A percentile compares a stretch with the other conserved stretches of the same genome.
These are phyloP conservation scores for Tuber umbilicatum DNA, from an alignment of 495 filamentous ascomycete species.

Conservation along the genomic window DNA sequence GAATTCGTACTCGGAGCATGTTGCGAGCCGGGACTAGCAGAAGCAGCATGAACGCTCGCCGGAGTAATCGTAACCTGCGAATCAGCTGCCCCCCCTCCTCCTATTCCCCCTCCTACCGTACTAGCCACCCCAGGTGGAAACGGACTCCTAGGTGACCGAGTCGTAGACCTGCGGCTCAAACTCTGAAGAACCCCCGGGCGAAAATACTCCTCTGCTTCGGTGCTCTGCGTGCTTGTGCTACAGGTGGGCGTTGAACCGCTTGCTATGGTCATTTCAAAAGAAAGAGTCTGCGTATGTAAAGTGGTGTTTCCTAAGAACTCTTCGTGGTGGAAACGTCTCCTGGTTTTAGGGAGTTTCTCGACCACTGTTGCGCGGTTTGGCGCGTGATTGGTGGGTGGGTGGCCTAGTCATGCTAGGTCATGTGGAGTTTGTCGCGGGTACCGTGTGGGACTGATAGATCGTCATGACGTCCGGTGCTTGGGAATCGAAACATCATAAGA, in stretches of 20 bases:
- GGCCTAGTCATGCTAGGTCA: not conserved
- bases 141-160: slow-evolving; percentile 12
- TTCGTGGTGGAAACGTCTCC: not conserved
- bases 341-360: not conserved
- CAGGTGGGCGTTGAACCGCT: slow-evolving; percentile 27
- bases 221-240: slow-evolving; percentile 21
- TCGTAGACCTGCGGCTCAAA: slow-evolving; percentile 20
- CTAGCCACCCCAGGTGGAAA: slow-evolving; percentile 17
- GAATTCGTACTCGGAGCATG: not conserved
- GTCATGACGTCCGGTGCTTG: not conserved
- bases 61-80: slow-evolving; percentile 25
- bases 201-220: slow-evolving; percentile 21
- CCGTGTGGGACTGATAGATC: not conserved
- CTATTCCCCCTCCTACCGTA: not conserved
- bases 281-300: not conserved
- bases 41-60: slow-evolving; percentile 6
- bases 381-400: not conserved
- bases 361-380: not conserved
- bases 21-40: not conserved
- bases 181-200: slow-evolving; percentile 12
- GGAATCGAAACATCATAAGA: not conserved
- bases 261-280: slow-evolving; percentile 21
- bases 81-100: not conserved
- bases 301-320: not conserved
- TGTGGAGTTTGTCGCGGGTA: not conserved